Percentiles rank a stretch among this genome's conserved stretches.
Conservation (phyloP, 2,329 filamentous ascomycete species). For the Chalaropsis thielavioides region DNA sequence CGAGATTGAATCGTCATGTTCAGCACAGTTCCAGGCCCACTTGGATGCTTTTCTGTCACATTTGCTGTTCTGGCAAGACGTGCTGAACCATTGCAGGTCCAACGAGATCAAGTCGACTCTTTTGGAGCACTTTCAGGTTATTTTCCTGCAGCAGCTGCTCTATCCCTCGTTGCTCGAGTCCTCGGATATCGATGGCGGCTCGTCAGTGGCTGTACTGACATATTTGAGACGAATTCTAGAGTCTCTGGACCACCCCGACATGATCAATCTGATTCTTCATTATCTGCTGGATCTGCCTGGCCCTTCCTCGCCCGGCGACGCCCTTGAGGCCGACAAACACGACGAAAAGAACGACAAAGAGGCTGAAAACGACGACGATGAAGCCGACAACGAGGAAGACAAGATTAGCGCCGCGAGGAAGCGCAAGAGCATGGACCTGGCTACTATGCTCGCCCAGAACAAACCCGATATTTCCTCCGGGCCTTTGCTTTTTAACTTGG, state of each 20-base stretch:
- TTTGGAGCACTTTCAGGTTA: slow-evolving; percentile 90
- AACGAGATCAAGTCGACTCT: slow-evolving; percentile 83
- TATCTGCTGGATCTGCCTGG: slow-evolving; percentile 63
- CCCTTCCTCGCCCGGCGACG: slow-evolving; percentile 35
- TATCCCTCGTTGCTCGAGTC: slow-evolving; percentile 94
- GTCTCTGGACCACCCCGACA: slow-evolving; percentile 79
- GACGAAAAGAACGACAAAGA: slow-evolving; percentile 1
- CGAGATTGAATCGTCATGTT: slow-evolving; percentile 60
- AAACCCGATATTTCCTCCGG: slow-evolving; percentile 42
- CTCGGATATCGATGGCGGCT: slow-evolving; percentile 91
- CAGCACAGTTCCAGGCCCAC: slow-evolving; percentile 65
- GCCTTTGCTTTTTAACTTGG: slow-evolving; percentile 80
- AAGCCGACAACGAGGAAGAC: slow-evolving; percentile 15
- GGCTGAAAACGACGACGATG: slow-evolving; percentile 31
- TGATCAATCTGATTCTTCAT: slow-evolving; percentile 84
- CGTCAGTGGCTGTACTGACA: slow-evolving; percentile 86
- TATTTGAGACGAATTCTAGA: slow-evolving; percentile 86
- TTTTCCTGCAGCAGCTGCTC: slow-evolving; percentile 89
- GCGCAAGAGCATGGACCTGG: slow-evolving; percentile 76
- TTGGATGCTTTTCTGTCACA: slow-evolving; percentile 90
- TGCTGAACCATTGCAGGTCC: slow-evolving; percentile 87
- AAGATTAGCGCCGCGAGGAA: slow-evolving; percentile 55
- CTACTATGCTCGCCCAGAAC: slow-evolving; percentile 62
- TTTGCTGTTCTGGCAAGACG: slow-evolving; percentile 94
- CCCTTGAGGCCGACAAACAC: not conserved